Base-by-base conservation (phyloP, 345 rosid species). In the Arabis alpina region DNA sequence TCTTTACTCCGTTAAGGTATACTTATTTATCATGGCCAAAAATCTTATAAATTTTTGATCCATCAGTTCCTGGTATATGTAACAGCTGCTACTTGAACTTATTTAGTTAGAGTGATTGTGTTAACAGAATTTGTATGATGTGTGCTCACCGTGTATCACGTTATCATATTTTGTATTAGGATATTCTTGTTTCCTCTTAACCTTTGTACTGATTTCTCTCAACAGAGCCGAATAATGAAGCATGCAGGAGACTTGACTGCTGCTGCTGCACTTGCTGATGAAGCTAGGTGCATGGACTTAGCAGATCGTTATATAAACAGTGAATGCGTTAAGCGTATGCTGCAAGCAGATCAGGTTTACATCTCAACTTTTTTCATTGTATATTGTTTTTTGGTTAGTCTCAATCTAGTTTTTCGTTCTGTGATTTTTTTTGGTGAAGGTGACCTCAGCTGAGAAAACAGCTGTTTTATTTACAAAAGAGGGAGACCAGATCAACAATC, bases 261-360 rank as follows among this genome's bases (percentile, higher is more conserved):
- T 28, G 97, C 98, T 40, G 92, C 98, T 40, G 85, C 94, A 58
- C 87, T 95, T 80, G 98, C 98, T 8, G 99, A 95, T 85, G 99
- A 95, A 87, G 98, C 99, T 76, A 81, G 99, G 78, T 85, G 97
- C 77, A 95, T 95, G 99, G 99, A 95, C 84, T 86, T 95, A 70
- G 97, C 98, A 8, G 99, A 95, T 69, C 88, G 98, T 40, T 95
- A 90, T 61, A 77, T 92, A 56, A 95, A 95, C 71, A 95, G 99
- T 81, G 94, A 90, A 86, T 88, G 94, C 54, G 96, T 92, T 64
- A 95, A 92, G 88, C 90, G 98, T 15, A 95, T 95, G 98, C 84
- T 95, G 72, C 96, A 92, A 80, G 98, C 98, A 64, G 96, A 95
- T 82, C 97, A 92, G 99, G 99, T 94, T 78, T 66, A 15, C 60